Conservation (phyloP, 805 yeast species). For the Candida andamanensis region DNA sequence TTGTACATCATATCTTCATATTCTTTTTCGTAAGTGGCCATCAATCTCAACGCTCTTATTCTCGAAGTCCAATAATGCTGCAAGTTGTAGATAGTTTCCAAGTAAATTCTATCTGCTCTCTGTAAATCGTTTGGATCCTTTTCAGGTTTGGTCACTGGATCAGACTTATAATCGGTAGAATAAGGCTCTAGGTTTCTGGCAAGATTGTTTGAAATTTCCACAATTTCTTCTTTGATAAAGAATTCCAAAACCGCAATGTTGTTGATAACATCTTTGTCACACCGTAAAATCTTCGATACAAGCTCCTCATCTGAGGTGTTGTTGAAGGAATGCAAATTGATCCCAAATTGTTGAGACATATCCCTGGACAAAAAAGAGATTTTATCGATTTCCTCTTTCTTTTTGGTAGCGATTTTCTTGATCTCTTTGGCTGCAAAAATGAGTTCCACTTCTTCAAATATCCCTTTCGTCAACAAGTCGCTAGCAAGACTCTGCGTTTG, state of each 20-base stretch:
- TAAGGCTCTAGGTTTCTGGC: slow-evolving; percentile 61
- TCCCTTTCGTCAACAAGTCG: slow-evolving; percentile 53
- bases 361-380: slow-evolving; percentile 62
- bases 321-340: slow-evolving; percentile 64
- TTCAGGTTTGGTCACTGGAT: slow-evolving; percentile 35
- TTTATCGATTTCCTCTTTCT: slow-evolving; percentile 41
- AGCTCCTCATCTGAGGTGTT: slow-evolving; percentile 49
- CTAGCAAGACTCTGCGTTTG: slow-evolving; percentile 41
- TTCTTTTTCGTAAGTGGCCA: slow-evolving; percentile 58
- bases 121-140: slow-evolving; percentile 55
- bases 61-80: slow-evolving; percentile 70
- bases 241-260: slow-evolving; percentile 63
- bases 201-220: slow-evolving; percentile 52
- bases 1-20: slow-evolving; percentile 56
- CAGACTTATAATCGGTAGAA: slow-evolving; percentile 43
- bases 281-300: slow-evolving; percentile 48
- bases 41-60: slow-evolving; percentile 53
- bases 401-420: slow-evolving; percentile 39
- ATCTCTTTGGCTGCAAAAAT: slow-evolving; percentile 56
- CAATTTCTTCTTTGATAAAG: slow-evolving; percentile 60
- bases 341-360: slow-evolving; percentile 73
- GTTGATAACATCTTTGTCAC: slow-evolving; percentile 51
- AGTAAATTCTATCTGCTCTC: slow-evolving; percentile 64
- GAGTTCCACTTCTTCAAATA: slow-evolving; percentile 58
- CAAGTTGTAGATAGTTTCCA: slow-evolving; percentile 63